Evolutionary conservation across 495 filamentous ascomycete genomes (phyloP).

Genomic region (Lasiosphaeria ovina): DNA sequence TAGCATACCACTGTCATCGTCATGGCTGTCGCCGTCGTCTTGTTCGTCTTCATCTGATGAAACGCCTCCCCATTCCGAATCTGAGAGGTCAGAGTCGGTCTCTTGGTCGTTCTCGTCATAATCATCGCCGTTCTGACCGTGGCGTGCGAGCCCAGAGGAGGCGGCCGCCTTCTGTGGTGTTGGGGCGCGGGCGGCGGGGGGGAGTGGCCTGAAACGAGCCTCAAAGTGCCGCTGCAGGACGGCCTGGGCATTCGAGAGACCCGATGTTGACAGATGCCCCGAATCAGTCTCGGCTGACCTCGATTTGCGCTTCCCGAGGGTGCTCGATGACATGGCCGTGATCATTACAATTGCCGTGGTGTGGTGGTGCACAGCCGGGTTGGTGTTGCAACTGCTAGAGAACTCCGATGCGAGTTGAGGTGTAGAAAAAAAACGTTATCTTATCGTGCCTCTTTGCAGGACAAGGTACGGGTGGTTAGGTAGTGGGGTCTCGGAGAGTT

Average conservation of each 20-base stretch:
- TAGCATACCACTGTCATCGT: no score
- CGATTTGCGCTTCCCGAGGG: constrained; percentile 46
- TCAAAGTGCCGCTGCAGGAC: constrained; percentile 83
- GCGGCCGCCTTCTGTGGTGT: constrained; percentile 21
- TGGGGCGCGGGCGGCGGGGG: constrained; percentile 25
- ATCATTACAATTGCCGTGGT: neutral
- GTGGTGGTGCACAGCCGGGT: neutral
- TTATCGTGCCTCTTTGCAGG: neutral
- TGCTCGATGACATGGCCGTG: constrained; percentile 29
- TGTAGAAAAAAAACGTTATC: neutral
- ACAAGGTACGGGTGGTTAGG: neutral
- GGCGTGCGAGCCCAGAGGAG: constrained; percentile 23
- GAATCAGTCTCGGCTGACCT: constrained; percentile 24
- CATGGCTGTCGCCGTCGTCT: constrained; percentile 15
- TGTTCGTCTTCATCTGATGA: constrained; percentile 21
- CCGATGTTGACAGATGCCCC: constrained; percentile 20
- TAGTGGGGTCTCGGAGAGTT: no score
- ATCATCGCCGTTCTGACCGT: constrained; percentile 30
- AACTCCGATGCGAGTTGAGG: neutral
- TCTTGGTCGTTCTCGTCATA: constrained; percentile 38
- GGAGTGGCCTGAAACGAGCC: constrained; percentile 75
- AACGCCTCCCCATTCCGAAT: constrained; percentile 15
- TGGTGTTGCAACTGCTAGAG: neutral
- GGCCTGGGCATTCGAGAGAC: constrained; percentile 39
- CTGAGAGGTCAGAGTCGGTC: constrained; percentile 19